Evolutionary conservation across 495 filamentous ascomycete genomes (phyloP).

Genomic region (Echria macrotheca): DNA sequence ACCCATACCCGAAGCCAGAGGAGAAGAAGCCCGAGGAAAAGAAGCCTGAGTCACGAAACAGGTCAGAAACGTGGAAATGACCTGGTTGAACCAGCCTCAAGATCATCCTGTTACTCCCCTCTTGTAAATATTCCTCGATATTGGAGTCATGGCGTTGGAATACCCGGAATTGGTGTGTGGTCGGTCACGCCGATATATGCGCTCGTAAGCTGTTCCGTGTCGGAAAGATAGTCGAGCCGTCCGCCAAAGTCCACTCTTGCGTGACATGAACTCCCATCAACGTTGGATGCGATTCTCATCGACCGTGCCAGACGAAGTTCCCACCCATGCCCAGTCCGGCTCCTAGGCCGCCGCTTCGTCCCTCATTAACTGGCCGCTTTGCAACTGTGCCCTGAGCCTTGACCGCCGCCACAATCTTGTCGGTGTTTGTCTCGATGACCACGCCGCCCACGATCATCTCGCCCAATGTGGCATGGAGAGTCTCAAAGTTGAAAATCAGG

Average conservation of each 20-base stretch:
- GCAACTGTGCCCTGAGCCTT: constrained; percentile 68
- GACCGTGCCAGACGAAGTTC: constrained; percentile 54
- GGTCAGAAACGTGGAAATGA: constrained; percentile 4
- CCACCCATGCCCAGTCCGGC: constrained; percentile 48
- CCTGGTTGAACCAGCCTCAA: too few relatives aligned
- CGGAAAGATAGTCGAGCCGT: too few relatives aligned
- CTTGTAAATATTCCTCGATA: constrained; percentile 17
- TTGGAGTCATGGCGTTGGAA: constrained; percentile 29
- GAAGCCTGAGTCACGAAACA: neutral
- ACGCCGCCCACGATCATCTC: constrained; percentile 98
- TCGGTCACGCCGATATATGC: constrained; percentile 2
- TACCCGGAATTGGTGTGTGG: constrained; percentile 18
- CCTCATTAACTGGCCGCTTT: constrained; percentile 61
- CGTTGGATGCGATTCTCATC: constrained; percentile 24
- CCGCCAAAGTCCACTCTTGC: too few relatives aligned
- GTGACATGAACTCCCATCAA: neutral
- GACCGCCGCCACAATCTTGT: constrained; percentile 82
- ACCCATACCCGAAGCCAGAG: constrained; percentile 15
- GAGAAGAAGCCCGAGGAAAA: constrained; percentile 9
- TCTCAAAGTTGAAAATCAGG: constrained; percentile 98
- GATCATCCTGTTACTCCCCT: neutral
- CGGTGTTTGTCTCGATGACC: constrained; percentile 87
- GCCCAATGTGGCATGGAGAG: constrained; percentile 79
- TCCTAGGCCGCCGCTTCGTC: constrained; percentile 35
- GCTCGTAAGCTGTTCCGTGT: neutral